Evolutionary conservation across 1,284 basidiomycete genomes (phyloP).

Genomic region (Heliocybe sulcata): DNA sequence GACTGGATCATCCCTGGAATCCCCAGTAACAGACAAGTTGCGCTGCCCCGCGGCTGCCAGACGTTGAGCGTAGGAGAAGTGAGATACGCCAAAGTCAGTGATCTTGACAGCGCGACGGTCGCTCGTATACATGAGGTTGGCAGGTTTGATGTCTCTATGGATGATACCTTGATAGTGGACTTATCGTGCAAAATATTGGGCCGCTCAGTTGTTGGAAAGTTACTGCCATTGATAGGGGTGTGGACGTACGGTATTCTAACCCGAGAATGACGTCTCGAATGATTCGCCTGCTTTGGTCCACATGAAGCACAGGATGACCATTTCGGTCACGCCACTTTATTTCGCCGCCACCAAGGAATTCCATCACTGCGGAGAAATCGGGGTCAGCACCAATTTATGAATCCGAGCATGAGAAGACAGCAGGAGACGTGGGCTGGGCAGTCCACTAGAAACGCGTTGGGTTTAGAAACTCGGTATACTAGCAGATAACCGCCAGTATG

Average conservation of each 20-base stretch:
- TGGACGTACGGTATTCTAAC: slow-evolving; percentile 80
- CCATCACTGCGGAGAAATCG: slow-evolving; percentile 62
- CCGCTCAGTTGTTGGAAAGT: neutral
- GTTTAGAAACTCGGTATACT: neutral
- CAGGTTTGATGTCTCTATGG: slow-evolving; percentile 98
- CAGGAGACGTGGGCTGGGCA: slow-evolving; percentile 1
- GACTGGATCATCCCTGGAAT: slow-evolving; percentile 45
- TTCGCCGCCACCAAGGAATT: slow-evolving; percentile 93
- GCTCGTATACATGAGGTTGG: slow-evolving; percentile 88
- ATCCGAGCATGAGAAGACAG: neutral
- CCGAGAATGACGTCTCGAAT: slow-evolving; percentile 92
- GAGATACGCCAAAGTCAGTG: slow-evolving; percentile 95
- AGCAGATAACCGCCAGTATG: neutral
- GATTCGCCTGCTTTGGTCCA: slow-evolving; percentile 80
- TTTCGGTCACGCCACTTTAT: slow-evolving; percentile 76
- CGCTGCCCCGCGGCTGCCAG: slow-evolving; percentile 43
- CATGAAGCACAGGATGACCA: slow-evolving; percentile 69
- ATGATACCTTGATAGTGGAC: slow-evolving; percentile 98
- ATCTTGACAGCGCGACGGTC: slow-evolving; percentile 90
- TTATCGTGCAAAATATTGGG: slow-evolving; percentile 23
- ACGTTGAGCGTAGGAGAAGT: slow-evolving; percentile 84
- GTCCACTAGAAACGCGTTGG: neutral
- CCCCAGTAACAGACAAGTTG: slow-evolving; percentile 27
- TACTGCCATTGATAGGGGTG: slow-evolving; percentile 7
- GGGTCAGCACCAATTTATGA: neutral